Conservation (phyloP, 352 stramenopile species). For the Phytophthora citrophthora region DNA sequence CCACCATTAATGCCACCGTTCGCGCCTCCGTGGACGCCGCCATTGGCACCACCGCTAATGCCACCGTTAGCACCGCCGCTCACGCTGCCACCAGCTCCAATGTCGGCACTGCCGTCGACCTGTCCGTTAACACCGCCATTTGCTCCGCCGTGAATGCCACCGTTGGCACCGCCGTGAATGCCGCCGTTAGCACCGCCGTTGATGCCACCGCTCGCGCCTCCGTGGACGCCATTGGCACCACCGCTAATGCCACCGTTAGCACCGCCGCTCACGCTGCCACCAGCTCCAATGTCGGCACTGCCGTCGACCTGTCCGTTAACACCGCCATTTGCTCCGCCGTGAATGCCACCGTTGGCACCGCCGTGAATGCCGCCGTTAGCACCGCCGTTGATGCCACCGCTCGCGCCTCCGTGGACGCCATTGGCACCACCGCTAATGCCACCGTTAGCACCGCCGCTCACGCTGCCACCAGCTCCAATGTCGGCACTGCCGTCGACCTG, state of each 20-base stretch:
- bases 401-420: too few species aligned
- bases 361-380: background rate
- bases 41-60: background rate
- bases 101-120: background rate
- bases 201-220: too few species aligned
- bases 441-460: too few species aligned
- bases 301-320: background rate
- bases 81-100: background rate
- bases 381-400: background rate
- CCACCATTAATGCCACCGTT: constrained; percentile 2
- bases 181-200: background rate
- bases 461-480: background rate
- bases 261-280: background rate
- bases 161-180: background rate
- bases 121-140: background rate
- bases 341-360: background rate
- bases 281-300: background rate
- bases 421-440: background rate
- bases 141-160: background rate
- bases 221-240: too few species aligned
- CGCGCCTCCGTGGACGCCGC: background rate
- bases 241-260: background rate
- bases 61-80: background rate
- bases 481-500: too few species aligned
- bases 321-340: background rate